Evolutionary conservation across 169 alveolate genomes (phyloP), one percentile per base, ranked within the genome.

Genomic region (Cryptosporidium canis): DNA sequence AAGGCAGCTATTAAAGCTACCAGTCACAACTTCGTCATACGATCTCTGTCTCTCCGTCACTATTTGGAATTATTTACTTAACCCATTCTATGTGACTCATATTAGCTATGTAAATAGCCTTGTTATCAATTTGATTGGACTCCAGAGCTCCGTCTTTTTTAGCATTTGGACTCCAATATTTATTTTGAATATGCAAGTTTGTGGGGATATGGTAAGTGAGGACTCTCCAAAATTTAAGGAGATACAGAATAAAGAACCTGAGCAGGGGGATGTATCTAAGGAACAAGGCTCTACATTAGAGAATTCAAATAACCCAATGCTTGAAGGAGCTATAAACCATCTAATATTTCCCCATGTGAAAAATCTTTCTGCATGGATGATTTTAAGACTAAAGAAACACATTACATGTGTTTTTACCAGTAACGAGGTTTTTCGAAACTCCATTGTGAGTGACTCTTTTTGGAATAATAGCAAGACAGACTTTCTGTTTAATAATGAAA

Each of bases 111-210:
- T 77, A 18, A 77, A 77, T 29, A 41, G 33, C n/a, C 44, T 77
- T 27, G 72, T 61, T n/a, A 5, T 77, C 8, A 77, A 77, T 35
- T 41, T 77, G 44, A 41, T 58, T 16, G 58, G 43, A 14, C 63
- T 77, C 11, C 87, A 77, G 37, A 61, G 63, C n/a, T 58, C 70
- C 9, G 33, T 77, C 9, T 58, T 77, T 41, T 39, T 29, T 16
- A 53, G 27, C 24, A 61, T 58, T 58, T 77, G 87, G 87, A 44
- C 71, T 33, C 87, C 87, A 41, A 77, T 77, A 6, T 77, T 55
- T 24, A 39, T 77, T 18, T 35, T 43, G n/a, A 61, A 61, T 41
- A 61, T 61, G 68, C 41, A 61, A 31, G 14, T 44, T 14, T 29
- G 45, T 6, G 31, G 31, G 3, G 41, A 61, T 27, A 11, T 33